Evolutionary conservation across 108 stramenopile genomes (phyloP).

Genomic region (Fistulifera pelliculosa): DNA sequence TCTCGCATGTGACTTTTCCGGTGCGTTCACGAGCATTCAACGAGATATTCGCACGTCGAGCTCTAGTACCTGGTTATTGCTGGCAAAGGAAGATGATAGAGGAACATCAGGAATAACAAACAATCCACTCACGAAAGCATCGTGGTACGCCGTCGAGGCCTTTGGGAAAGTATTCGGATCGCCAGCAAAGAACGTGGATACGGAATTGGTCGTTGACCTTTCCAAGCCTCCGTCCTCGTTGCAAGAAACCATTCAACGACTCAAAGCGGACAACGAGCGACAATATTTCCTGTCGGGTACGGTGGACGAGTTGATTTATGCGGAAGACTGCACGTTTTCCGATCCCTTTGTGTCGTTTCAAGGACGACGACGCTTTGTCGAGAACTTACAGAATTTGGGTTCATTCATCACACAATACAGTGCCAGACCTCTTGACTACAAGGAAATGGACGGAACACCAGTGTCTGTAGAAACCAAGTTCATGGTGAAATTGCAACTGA

Average conservation of each 20-base stretch:
- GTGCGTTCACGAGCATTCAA: too few species aligned
- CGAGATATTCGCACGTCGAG: too few species aligned
- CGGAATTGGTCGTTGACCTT: constrained; percentile 34
- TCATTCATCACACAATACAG: constrained; percentile 77
- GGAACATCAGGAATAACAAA: too few species aligned
- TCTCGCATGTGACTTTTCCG: too few species aligned
- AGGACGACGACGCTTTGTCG: constrained; percentile 80
- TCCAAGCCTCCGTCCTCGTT: constrained; percentile 44
- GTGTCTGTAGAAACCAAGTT: constrained; percentile 27
- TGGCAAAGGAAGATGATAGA: too few species aligned
- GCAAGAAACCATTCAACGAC: constrained; percentile 59
- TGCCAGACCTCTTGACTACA: constrained; percentile 52
- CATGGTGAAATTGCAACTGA: constrained; percentile 82
- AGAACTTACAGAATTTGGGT: constrained; percentile 81
- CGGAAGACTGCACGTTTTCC: constrained; percentile 68
- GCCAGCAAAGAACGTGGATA: constrained; percentile 43
- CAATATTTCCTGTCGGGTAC: constrained; percentile 80
- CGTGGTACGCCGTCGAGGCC: constrained; percentile 79
- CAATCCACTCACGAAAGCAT: constrained; percentile 58
- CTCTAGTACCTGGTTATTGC: too few species aligned
- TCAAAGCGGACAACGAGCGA: constrained; percentile 75
- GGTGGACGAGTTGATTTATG: constrained; percentile 76
- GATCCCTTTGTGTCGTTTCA: constrained; percentile 87
- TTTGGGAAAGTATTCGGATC: constrained; percentile 69
- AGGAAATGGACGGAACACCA: constrained; percentile 1